Conservation (phyloP, 73 alveolate genomes). For the Paramecium octaurelia region DNA sequence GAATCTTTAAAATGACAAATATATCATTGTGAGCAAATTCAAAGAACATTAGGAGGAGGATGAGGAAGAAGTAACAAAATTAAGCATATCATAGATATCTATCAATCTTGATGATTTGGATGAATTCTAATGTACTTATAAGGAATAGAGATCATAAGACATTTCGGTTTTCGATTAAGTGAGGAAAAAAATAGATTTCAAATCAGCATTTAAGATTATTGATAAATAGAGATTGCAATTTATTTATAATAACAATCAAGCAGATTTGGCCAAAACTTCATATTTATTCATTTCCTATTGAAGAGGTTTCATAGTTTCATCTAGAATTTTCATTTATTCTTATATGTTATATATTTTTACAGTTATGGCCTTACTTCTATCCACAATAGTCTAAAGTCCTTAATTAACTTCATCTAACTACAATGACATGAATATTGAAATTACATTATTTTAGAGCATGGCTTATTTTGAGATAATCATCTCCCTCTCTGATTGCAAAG, state of each 20-base stretch:
- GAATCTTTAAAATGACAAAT: not conserved
- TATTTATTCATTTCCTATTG: conserved; percentile 37
- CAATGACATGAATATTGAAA: not conserved
- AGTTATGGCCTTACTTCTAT: not conserved
- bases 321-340: conserved; percentile 46
- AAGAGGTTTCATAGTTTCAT: conserved; percentile 52
- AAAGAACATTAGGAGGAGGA: not conserved
- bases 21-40: not conserved
- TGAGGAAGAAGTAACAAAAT: not conserved
- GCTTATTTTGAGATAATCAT: not conserved
- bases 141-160: not conserved
- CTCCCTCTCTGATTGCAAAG: conserved; percentile 29
- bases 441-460: not conserved
- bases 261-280: not conserved
- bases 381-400: not conserved
- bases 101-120: not conserved
- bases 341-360: not conserved
- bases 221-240: not conserved
- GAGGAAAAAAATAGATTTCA: not conserved
- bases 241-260: not conserved
- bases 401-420: not conserved
- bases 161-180: not conserved
- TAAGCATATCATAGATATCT: not conserved
- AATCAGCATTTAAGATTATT: not conserved
- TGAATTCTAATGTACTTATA: not conserved